phyloP scores from a whole-genome alignment of 2,329 filamentous ascomycete species.

The Claviceps paspali region DNA sequence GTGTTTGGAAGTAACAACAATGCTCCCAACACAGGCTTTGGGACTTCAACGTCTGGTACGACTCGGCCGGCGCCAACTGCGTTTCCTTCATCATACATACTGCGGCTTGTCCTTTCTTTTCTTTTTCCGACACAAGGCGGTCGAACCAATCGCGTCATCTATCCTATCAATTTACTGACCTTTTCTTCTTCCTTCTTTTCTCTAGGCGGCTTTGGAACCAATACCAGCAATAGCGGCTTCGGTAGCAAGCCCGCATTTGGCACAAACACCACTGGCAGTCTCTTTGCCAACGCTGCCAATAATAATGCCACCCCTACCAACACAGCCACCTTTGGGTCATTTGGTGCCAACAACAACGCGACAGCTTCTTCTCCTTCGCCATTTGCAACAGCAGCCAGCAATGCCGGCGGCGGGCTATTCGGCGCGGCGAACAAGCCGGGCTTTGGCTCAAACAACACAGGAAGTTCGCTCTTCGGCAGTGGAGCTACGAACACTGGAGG shows the following conservation, averaged over 20 bases:
- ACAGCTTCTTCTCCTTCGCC: constrained; percentile 18
- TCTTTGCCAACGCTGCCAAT: constrained; percentile 30
- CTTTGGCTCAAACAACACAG: constrained; percentile 31
- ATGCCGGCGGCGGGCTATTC: constrained; percentile 34
- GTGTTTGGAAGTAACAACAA: constrained; percentile 28
- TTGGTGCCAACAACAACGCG: constrained; percentile 18
- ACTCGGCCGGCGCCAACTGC: constrained; percentile 4
- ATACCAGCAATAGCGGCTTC: constrained; percentile 18
- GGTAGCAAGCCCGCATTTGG: constrained; percentile 39
- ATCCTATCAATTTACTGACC: background rate
- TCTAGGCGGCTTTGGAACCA: constrained; percentile 23
- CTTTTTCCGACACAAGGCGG: background rate
- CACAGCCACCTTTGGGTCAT: constrained; percentile 25
- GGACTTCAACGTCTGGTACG: constrained; percentile 18
- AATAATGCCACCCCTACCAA: constrained; percentile 19
- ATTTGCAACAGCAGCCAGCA: constrained; percentile 24
- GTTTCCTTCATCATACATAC: background rate
- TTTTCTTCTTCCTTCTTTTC: constrained; percentile 2
- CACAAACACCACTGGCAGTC: constrained; percentile 22
- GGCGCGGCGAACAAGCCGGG: constrained; percentile 33
- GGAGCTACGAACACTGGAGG: constrained; percentile 17
- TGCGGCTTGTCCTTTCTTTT: too few relatives aligned
- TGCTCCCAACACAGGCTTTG: constrained; percentile 20
- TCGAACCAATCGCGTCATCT: background rate
- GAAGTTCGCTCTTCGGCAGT: constrained; percentile 32